A percentile compares a stretch with the other conserved stretches of the same genome.
phyloP scores from a whole-genome alignment of 1,284 basidiomycete species.

The Tausonia pullulans region DNA sequence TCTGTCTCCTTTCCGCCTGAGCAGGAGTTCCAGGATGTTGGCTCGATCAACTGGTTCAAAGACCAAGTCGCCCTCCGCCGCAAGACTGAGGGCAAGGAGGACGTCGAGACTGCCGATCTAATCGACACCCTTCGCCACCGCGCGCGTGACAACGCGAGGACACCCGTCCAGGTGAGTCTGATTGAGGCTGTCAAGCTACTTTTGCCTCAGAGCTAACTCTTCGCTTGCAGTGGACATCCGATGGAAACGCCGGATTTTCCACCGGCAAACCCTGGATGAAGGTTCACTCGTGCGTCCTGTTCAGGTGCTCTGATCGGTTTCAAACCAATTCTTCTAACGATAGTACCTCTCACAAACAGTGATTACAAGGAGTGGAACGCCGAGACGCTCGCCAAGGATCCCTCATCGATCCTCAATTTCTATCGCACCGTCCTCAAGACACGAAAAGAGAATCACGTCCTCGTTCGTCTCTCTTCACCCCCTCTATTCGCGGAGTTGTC shows the following conservation, averaged over 20 bases:
- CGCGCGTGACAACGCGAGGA: conserved; percentile 52
- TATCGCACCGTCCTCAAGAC: conserved; percentile 46
- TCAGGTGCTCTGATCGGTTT: background rate
- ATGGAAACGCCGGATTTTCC: conserved; percentile 49
- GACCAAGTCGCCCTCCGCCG: background rate
- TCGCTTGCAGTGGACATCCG: conserved; percentile 44
- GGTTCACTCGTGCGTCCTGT: conserved; percentile 42
- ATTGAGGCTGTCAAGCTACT: no score
- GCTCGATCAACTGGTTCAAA: background rate
- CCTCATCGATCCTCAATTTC: conserved; percentile 46
- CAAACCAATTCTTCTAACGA: no score
- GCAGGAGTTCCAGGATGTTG: no score
- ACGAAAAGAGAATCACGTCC: conserved; percentile 46
- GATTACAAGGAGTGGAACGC: conserved; percentile 56
- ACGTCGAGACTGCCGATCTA: conserved; percentile 49
- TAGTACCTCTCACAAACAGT: background rate
- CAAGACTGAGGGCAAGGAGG: conserved; percentile 24
- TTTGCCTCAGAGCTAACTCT: no score
- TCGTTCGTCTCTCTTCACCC: conserved; percentile 35
- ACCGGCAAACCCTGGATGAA: conserved; percentile 60
- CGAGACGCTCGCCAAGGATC: conserved; percentile 40
- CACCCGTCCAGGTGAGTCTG: conserved; percentile 30
- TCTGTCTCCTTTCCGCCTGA: no score
- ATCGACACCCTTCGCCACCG: conserved; percentile 48
- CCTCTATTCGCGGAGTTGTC: background rate